phyloP scores from a whole-genome alignment of 352 stramenopile genomes.

The Globisporangium sylvaticum region DNA sequence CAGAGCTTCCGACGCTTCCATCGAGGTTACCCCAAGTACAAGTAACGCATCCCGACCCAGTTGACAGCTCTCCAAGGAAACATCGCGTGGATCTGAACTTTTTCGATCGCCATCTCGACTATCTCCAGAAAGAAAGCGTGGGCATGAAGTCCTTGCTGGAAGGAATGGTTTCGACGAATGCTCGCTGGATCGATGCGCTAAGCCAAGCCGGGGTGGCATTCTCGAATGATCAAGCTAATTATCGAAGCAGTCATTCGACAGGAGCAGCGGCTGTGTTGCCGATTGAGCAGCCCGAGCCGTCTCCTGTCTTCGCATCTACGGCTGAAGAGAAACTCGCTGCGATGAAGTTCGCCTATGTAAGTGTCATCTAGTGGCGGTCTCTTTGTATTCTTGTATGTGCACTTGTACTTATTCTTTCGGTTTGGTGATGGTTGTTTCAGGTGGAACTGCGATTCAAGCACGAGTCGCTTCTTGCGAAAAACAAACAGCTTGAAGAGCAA shows the following conservation, averaged over 20 bases:
- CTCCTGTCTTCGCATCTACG: slow-evolving; percentile 15
- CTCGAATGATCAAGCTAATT: slow-evolving; percentile 14
- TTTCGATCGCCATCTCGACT: slow-evolving; percentile 64
- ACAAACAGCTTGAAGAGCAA: slow-evolving; percentile 47
- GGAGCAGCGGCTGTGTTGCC: slow-evolving; percentile 16
- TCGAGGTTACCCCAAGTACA: slow-evolving; percentile 5
- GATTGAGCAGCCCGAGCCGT: slow-evolving; percentile 12
- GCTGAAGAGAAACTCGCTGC: slow-evolving; percentile 46
- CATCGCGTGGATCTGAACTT: slow-evolving; percentile 39
- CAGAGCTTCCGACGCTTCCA: slow-evolving; percentile 9
- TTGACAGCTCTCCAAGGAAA: slow-evolving; percentile 16
- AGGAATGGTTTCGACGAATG: slow-evolving; percentile 69
- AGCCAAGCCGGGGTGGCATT: slow-evolving; percentile 17
- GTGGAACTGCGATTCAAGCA: slow-evolving; percentile 55
- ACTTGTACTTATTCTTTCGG: not conserved
- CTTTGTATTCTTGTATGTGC: not conserved
- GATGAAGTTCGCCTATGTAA: slow-evolving; percentile 40
- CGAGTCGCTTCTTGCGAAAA: slow-evolving; percentile 38
- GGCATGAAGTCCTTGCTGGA: slow-evolving; percentile 67
- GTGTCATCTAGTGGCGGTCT: not conserved
- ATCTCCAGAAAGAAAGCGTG: slow-evolving; percentile 59
- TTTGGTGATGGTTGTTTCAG: slow-evolving; percentile 12
- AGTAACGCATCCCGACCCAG: slow-evolving; percentile 5
- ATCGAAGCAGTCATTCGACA: slow-evolving; percentile 7
- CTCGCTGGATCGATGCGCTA: slow-evolving; percentile 64